A percentile compares a stretch with the other conserved stretches of the same genome.
These are phyloP conservation scores for Urtica urens DNA, from an alignment of 306 rosid genomes.

Conservation along the genomic window DNA sequence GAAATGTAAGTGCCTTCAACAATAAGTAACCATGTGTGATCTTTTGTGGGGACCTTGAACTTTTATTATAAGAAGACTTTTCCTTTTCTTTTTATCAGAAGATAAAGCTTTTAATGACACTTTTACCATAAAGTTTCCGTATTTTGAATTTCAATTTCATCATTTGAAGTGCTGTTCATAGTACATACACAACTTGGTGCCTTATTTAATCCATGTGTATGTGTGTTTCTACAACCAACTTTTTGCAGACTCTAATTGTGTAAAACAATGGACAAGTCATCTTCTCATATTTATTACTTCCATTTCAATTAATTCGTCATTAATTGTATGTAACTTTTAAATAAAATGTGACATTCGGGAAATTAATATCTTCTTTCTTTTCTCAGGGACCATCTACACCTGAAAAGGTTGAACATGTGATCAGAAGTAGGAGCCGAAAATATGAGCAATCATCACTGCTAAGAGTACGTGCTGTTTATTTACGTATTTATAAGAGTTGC, in stretches of 20 bases:
- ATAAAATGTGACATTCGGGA: no score
- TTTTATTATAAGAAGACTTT: conserved; percentile 1
- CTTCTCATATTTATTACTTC: background rate
- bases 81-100: background rate
- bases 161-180: background rate
- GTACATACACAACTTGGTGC: no score
- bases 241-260: conserved; percentile 4
- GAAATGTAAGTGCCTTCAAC: background rate
- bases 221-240: background rate
- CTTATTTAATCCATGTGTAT: background rate
- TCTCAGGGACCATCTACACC: conserved; percentile 78
- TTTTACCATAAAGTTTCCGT: background rate
- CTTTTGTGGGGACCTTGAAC: conserved; percentile 11
- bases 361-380: no score
- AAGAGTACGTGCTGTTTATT: conserved; percentile 27
- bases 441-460: conserved; percentile 35
- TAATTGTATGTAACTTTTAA: no score
- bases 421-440: conserved; percentile 44
- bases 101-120: background rate
- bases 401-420: conserved; percentile 57
- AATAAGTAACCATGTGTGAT: background rate
- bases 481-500: background rate
- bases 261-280: background rate
- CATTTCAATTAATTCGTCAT: background rate
- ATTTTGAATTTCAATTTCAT: background rate